Evolutionary conservation across 306 rosid genomes (phyloP).

Genomic region (Lathyrus aphaca): DNA sequence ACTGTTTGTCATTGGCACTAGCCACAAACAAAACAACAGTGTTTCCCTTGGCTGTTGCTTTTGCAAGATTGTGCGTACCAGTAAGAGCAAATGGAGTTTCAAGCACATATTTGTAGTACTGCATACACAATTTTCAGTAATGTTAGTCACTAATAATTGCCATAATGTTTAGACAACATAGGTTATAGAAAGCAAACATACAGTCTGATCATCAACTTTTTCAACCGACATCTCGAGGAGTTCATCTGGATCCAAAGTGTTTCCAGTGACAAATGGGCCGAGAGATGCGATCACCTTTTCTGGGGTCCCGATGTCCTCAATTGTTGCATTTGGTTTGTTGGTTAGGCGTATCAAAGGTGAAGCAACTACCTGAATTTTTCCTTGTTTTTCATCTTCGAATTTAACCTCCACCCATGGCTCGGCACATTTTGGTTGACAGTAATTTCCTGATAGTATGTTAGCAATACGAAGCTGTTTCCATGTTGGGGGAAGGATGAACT

Average conservation of each 20-base stretch:
- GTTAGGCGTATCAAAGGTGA: constrained; percentile 92
- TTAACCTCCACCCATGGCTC: constrained; percentile 99
- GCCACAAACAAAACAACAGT: constrained; percentile 89
- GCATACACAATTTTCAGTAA: constrained; percentile 41
- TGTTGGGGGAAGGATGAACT: constrained; percentile 83
- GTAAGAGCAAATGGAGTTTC: constrained; percentile 93
- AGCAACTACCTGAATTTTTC: constrained; percentile 88
- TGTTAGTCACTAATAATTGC: constrained; percentile 9
- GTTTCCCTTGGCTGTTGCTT: constrained; percentile 96
- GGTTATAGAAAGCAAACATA: constrained; percentile 38
- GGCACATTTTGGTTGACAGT: constrained; percentile 98
- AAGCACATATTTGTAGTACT: constrained; percentile 85
- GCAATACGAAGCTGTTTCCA: constrained; percentile 92
- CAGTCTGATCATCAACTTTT: constrained; percentile 83
- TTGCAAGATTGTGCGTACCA: constrained; percentile 93
- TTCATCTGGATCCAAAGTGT: constrained; percentile 82
- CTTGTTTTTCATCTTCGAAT: constrained; percentile 92
- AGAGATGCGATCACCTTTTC: constrained; percentile 93
- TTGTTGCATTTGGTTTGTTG: constrained; percentile 87
- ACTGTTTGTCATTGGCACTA: constrained; percentile 91
- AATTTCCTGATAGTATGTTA: constrained; percentile 95
- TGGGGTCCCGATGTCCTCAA: constrained; percentile 91
- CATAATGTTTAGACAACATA: background rate
- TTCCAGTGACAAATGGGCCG: constrained; percentile 94
- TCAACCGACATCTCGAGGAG: constrained; percentile 79